Evolutionary conservation across 495 filamentous ascomycete genomes (phyloP).

Genomic region (Elasticomyces elasticus): DNA sequence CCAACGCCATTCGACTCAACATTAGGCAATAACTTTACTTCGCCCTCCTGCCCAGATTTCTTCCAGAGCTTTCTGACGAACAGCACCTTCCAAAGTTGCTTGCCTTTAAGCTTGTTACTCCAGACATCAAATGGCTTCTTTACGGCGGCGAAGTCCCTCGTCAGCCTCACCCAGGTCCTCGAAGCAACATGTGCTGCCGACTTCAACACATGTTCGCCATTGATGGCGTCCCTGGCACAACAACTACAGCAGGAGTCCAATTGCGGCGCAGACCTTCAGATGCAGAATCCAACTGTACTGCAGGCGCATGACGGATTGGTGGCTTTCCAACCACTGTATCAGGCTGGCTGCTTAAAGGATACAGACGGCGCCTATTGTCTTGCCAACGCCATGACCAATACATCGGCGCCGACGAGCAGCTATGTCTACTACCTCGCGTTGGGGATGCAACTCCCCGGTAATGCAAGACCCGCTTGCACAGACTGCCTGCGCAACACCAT

Average conservation of each 20-base stretch:
- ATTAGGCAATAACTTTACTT: constrained; percentile 59
- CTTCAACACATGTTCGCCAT: constrained; percentile 45
- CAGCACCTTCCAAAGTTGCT: constrained; percentile 54
- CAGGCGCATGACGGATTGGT: constrained; percentile 63
- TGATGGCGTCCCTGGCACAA: constrained; percentile 50
- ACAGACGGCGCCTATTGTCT: constrained; percentile 56
- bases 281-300: constrained; percentile 57
- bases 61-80: constrained; percentile 57
- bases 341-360: constrained; percentile 64
- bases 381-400: constrained; percentile 73
- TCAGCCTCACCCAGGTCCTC: constrained; percentile 57
- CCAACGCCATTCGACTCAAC: constrained; percentile 64
- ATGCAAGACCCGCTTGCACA: constrained; percentile 47
- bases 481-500: constrained; percentile 31
- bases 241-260: constrained; percentile 46
- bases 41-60: constrained; percentile 52
- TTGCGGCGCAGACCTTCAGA: constrained; percentile 61
- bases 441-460: constrained; percentile 55
- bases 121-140: constrained; percentile 69
- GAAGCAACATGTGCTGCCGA: constrained; percentile 60
- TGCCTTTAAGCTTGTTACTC: constrained; percentile 65
- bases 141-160: constrained; percentile 52
- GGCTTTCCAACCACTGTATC: constrained; percentile 64
- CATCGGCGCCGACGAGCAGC: constrained; percentile 51
- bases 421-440: constrained; percentile 80